Evolutionary conservation across 306 rosid species (phyloP), one percentile per base, ranked within the genome.

Genomic region (Acacia confusa): DNA sequence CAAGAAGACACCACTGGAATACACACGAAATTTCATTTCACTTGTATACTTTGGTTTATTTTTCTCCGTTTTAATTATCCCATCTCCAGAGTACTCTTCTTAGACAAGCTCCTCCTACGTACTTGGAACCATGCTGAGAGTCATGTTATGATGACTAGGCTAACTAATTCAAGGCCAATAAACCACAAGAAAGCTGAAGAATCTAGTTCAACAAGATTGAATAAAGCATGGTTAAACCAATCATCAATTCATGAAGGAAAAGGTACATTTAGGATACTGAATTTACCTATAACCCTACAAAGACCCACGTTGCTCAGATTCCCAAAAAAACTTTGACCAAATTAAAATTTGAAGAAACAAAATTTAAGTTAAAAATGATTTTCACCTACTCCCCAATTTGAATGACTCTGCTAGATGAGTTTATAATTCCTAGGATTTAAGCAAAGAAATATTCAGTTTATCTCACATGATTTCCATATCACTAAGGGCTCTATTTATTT

Each of bases 1-100:
- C 63, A 79, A 73, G 36, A 24, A 32, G 45, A 53, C 78, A 14
- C 75, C 36, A 58, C 19, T 58, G 32, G 53, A 55, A 53, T 47
- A 58, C 74, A 72, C 22, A 38, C n/a, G 38, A 74, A 78, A 57
- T 22, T 60, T 77, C 41, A 78, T 32, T 81, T 78, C 72, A 45
- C 73, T 73, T 47, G 43, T 36, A 43, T 36, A 9, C 64, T 50
- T 30, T 13, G 32, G 66, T 71, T 63, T 22, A 19, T 45, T 69
- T 61, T 53, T 73, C 11, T 43, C 50, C 4, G 1, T 48, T 78
- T 32, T 34, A 20, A 10, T 69, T 79, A 79, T 75, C 65, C 67
- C 5, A 38, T 30, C 53, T 61, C 24, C 58, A 65, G 25, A 53
- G 67, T 53, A 16, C 44, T 24, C 76, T 69, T 40, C 40, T 72